Evolutionary conservation across 1,284 basidiomycete species (phyloP), one percentile per base, ranked within the genome.

Genomic region (Fomitopsis betulina): DNA sequence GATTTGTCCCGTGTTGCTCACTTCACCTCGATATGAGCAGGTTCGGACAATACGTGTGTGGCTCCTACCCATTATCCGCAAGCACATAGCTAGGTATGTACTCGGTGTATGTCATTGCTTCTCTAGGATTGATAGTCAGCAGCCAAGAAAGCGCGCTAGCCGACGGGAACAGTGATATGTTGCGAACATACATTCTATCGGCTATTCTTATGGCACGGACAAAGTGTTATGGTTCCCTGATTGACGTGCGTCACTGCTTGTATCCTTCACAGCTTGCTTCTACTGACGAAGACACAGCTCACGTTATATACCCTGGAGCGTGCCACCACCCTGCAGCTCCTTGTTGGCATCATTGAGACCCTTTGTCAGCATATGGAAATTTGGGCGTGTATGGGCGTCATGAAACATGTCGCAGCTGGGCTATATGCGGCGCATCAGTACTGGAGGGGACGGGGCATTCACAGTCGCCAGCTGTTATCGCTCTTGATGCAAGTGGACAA

Each of bases 331-430:
- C 70, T 73, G 0, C 80, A 87, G 27, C 72, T 85, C 2, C 73
- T 91, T 30, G 76, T 77, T 4, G 79, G 81, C 0, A 78, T 89
- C 3, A 78, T 91, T 21, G 83, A 87, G 60, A 85, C 84, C 2
- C 75, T 92, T 8, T 80, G 82, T 59, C 81, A 86, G 15, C 85
- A 87, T 62, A 77, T 82, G 19, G 79, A 81, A 19, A 83, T 91
- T 30, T 93, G 89, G 90, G 80, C 81, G 15, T 89, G 87, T 62
- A 89, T 92, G 85, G 79, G 87, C 64, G 77, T 74, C n/a, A 79
- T 83, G 59, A 71, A 74, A 33, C 72, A 65, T 0, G 84, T 92
- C 47, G 77, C 84, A 2, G 69, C 73, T 9, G 79, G 84, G 0
- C 76, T 93, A n/a, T 83, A 84, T 66, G 70, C 75, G 25, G 80